Evolutionary conservation across 306 rosid genomes (phyloP).

Genomic region (Vicia sativa): DNA sequence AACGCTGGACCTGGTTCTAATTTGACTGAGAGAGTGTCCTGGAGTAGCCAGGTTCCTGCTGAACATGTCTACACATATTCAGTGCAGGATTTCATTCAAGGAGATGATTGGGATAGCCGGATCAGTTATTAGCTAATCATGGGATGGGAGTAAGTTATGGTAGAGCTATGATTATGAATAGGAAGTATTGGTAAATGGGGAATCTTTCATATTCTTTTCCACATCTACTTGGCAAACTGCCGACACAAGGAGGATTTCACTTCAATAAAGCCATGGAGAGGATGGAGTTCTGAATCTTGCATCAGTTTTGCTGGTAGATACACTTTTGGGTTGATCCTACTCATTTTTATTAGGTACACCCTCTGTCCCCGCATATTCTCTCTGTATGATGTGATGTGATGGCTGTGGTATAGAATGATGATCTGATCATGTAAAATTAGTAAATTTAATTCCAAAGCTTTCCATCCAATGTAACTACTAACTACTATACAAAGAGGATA

Average conservation of each 20-base stretch:
- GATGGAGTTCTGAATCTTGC: conserved; percentile 9
- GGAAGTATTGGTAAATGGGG: conserved; percentile 32
- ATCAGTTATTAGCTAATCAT: conserved; percentile 33
- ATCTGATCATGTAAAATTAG: conserved; percentile 2
- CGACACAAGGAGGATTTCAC: conserved; percentile 7
- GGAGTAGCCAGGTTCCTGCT: conserved; percentile 71
- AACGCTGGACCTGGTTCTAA: conserved; percentile 67
- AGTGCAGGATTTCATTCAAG: conserved; percentile 82
- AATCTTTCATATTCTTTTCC: not conserved
- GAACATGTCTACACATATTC: conserved; percentile 65
- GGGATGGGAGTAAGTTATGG: conserved; percentile 11
- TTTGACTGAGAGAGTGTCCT: conserved; percentile 53
- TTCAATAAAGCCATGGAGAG: not conserved
- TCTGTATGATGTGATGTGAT: not conserved
- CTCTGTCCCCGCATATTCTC: conserved; percentile 20
- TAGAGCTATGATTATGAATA: conserved; percentile 6
- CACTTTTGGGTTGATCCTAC: conserved; percentile 23
- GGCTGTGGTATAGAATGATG: conserved; percentile 24
- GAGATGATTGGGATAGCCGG: conserved; percentile 67
- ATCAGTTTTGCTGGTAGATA: conserved; percentile 24
- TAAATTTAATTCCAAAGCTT: not conserved
- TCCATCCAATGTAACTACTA: conserved; percentile 11
- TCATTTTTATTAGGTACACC: conserved; percentile 22
- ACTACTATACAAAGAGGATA: conserved; percentile 15
- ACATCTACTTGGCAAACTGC: conserved; percentile 32